Base-by-base conservation (phyloP, 129 eudicot species). In the Pulicaria dysenterica region DNA sequence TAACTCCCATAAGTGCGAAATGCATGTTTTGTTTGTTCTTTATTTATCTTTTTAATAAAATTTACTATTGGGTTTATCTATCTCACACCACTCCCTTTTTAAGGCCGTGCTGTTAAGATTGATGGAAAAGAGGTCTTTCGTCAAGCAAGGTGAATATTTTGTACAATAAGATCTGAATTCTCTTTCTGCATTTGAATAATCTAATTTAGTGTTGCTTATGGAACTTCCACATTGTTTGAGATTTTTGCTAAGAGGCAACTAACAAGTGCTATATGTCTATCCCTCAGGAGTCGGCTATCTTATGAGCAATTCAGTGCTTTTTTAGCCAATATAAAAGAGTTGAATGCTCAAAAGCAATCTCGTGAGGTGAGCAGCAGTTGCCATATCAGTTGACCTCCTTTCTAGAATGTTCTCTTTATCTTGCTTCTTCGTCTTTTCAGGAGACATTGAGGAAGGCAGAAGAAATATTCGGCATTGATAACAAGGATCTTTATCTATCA, bases 41-140 rank as follows among this genome's bases (percentile, higher is more conserved):
- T 6, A 2, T 44, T 45, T 72, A 9, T 15, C 10, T 3, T 38
- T 65, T 31, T 72, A 0, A 24, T 24, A 24, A 24, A 43, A 31
- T 48, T 51, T 75, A 37, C 45, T 64, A 37, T 77, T 3, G 76
- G 5, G 7, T 65, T 14, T 74, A 6, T 63, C 41, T 42, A 54
- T 71, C 73, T 75, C 11, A 57, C 72, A 61, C 14, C 34, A 36
- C n/a, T 71, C 71, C 10, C 16, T 58, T 77, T 64, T 76, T 2
- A 49, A 93, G 98, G 82, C 10, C 96, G 92, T 63, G 76, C 93
- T 16, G 82, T 91, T 17, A 88, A 96, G 70, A 73, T 87, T 76
- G 98, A 89, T 82, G 98, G 98, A 54, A 93, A 93, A 83, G 98
- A 93, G 86, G 87, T 93, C 68, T 93, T 93, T 73, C 91, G 96